Evolutionary conservation across 495 filamentous ascomycete species (phyloP), one percentile per base, ranked within the genome.

Genomic region (Annulohypoxylon stygium): DNA sequence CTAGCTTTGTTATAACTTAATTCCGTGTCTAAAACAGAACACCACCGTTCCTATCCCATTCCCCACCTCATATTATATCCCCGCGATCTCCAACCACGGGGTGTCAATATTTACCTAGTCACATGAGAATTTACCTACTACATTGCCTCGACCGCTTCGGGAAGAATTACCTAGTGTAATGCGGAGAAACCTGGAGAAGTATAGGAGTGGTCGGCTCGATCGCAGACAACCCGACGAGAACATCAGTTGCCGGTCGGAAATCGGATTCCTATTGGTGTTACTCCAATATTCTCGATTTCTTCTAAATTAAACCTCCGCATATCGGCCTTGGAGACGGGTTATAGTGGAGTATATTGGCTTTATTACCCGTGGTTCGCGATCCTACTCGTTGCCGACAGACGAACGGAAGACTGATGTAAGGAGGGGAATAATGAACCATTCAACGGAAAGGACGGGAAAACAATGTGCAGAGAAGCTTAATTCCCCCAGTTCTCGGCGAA

Each of bases 261-360:
- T 33, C 14, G 14, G 50, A 12, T 54, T n/a, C 50, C 25, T n/a
- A 26, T 6, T 33, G 12, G 11, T 54, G 23, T 30, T 12, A 25
- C 9, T 14, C 20, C 3, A 25, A 53, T 1, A 53, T 25, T 25
- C 10, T 25, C 12, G 6, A 25, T 8, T 12, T 54, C 11, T 26
- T n/a, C 4, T 33, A 7, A n/a, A 8, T 26, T 12, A 12, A n/a
- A 16, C 3, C 50, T 54, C 50, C 50, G 50, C 50, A 54, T 33
- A 54, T 54, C 50, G 50, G 50, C 50, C 50, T 47, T 47, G 43
- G 43, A 47, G 43, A 18, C 43, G n/a, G 43, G n/a, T 54, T 33
- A 33, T 54, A 25, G 23, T 54, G 50, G 50, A 54, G 50, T 10
- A 26, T 6, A n/a, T 2, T 30, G 25, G 1, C 30, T 5, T 33